These are phyloP conservation scores for Leccinum subrobustum DNA, from an alignment of 1,284 basidiomycete species.

Conservation along the genomic window DNA sequence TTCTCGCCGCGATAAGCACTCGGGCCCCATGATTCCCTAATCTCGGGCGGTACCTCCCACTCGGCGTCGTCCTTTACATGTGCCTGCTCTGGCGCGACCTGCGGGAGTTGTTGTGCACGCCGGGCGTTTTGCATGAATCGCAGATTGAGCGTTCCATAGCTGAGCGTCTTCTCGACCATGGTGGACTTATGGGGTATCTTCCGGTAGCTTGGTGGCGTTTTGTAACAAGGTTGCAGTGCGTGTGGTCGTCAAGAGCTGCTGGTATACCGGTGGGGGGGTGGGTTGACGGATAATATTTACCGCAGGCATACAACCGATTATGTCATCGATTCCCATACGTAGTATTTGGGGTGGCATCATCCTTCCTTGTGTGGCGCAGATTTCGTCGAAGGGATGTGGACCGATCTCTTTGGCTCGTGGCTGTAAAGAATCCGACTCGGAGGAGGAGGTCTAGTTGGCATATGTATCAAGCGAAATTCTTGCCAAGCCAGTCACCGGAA, in stretches of 20 bases:
- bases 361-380: constrained; percentile 16
- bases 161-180: constrained; percentile 60
- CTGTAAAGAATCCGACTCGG: background rate
- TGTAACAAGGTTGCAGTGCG: background rate
- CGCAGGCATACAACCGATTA: constrained; percentile 12
- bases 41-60: constrained; percentile 62
- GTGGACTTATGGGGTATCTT: constrained; percentile 3
- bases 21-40: constrained; percentile 58
- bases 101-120: constrained; percentile 47
- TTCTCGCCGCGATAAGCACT: constrained; percentile 28
- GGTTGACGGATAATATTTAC: too few relatives aligned
- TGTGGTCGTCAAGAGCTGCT: background rate
- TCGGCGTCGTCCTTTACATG: constrained; percentile 65
- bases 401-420: constrained; percentile 3
- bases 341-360: background rate
- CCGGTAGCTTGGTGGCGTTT: background rate
- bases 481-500: background rate
- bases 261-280: background rate
- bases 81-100: constrained; percentile 51
- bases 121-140: constrained; percentile 78
- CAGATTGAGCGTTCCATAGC: constrained; percentile 64
- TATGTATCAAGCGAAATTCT: background rate
- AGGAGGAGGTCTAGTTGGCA: background rate
- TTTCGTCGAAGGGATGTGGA: too few relatives aligned
- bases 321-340: constrained; percentile 24